Evolutionary conservation across 306 rosid species (phyloP).

Genomic region (Quercus berberidifolia): DNA sequence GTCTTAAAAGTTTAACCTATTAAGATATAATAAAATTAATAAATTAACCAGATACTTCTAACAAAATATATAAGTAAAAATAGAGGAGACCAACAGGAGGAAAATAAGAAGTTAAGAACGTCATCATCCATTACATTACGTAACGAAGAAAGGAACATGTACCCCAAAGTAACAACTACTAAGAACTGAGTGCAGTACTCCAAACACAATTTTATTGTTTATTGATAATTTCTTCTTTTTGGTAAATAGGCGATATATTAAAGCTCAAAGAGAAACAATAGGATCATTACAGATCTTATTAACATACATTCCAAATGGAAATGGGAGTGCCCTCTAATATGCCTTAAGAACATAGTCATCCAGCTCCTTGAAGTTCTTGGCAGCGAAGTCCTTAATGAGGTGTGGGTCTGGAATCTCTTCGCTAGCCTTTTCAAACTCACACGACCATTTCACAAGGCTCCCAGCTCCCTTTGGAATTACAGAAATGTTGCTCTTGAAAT

Average conservation of each 20-base stretch:
- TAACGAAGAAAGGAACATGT: too few species aligned
- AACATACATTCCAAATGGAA: background rate
- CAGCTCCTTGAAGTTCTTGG: slow-evolving; percentile 66
- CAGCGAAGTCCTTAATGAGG: slow-evolving; percentile 62
- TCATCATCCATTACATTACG: too few species aligned
- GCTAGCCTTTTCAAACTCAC: slow-evolving; percentile 54
- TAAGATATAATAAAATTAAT: too few species aligned
- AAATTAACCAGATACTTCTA: rapidly evolving
- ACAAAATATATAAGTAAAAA: too few species aligned
- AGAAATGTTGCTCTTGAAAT: slow-evolving; percentile 45
- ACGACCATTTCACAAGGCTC: slow-evolving; percentile 59
- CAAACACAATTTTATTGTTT: background rate
- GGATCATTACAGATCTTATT: too few species aligned
- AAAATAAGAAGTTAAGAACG: too few species aligned
- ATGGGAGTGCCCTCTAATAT: slow-evolving; percentile 5
- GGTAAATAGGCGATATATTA: too few species aligned
- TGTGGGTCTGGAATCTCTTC: slow-evolving; percentile 60
- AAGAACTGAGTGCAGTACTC: too few species aligned
- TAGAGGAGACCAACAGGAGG: too few species aligned
- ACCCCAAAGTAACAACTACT: too few species aligned
- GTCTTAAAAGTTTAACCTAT: rapidly evolving
- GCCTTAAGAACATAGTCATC: slow-evolving; percentile 49
- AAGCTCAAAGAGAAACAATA: too few species aligned
- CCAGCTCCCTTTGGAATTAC: slow-evolving; percentile 55
- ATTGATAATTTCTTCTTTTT: background rate